These are phyloP conservation scores for Lagerstroemia speciosa DNA, from an alignment of 345 rosid genomes.

Conservation along the genomic window DNA sequence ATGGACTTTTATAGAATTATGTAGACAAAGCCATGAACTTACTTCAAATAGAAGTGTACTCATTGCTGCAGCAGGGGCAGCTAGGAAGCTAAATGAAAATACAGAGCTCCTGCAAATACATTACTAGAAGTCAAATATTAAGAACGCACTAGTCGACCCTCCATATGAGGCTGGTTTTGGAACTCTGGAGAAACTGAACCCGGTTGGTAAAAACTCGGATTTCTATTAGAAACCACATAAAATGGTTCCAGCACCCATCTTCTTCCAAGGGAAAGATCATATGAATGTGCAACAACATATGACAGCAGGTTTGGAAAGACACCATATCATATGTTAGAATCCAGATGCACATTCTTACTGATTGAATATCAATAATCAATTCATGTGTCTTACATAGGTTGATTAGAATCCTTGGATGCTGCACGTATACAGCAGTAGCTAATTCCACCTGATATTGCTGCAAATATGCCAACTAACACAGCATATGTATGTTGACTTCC, in stretches of 20 bases:
- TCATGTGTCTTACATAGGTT: constrained; percentile 61
- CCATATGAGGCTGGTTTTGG: background rate
- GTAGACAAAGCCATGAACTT: constrained; percentile 10
- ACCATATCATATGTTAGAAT: background rate
- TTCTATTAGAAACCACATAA: too few relatives aligned
- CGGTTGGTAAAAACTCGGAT: too few relatives aligned
- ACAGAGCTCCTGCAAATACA: constrained; percentile 56
- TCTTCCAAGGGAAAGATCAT: too few relatives aligned
- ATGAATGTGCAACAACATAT: background rate
- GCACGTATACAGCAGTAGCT: constrained; percentile 72
- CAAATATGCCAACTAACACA: constrained; percentile 51
- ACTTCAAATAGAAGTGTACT: constrained; percentile 69
- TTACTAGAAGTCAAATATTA: background rate
- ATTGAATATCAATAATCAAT: constrained; percentile 1
- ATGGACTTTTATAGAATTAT: background rate
- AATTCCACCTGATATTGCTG: constrained; percentile 76
- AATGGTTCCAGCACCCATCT: too few relatives aligned
- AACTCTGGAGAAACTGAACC: too few relatives aligned
- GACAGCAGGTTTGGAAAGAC: background rate
- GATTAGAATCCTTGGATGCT: constrained; percentile 77
- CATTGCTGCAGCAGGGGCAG: constrained; percentile 66
- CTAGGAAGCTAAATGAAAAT: constrained; percentile 63
- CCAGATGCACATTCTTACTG: background rate
- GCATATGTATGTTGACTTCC: constrained; percentile 43
- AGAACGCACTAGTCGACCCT: background rate